A percentile compares a stretch with the other conserved stretches of the same genome.
Conservation (phyloP, 1,139 yeast genomes). For the Kluyveromyces marxianus region DNA sequence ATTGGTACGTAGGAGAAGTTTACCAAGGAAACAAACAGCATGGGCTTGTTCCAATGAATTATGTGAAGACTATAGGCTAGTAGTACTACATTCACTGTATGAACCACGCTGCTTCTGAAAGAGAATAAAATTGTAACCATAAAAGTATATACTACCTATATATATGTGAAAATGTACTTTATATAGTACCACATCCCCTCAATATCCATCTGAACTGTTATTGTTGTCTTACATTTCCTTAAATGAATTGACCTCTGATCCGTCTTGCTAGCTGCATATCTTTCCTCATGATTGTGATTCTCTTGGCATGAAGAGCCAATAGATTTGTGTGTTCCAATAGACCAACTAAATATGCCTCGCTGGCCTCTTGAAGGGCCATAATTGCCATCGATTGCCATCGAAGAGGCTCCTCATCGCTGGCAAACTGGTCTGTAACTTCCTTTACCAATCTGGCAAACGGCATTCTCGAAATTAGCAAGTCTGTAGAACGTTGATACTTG, state of each 20-base stretch:
- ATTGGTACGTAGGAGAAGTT: conserved; percentile 31
- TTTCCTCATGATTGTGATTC: conserved; percentile 91
- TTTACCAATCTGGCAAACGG: conserved; percentile 85
- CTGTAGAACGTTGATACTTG: conserved; percentile 70
- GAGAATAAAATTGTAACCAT: neutral
- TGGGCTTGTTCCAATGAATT: conserved; percentile 28
- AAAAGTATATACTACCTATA: too few relatives aligned
- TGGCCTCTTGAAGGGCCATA: conserved; percentile 84
- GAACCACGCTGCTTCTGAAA: too few relatives aligned
- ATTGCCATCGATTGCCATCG: conserved; percentile 91
- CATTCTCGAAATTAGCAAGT: conserved; percentile 65
- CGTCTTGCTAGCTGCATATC: conserved; percentile 89
- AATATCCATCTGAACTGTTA: neutral
- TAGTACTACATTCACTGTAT: neutral
- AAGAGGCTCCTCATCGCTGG: conserved; percentile 45
- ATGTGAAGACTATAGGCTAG: conserved; percentile 19
- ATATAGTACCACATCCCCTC: neutral
- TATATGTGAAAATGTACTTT: neutral
- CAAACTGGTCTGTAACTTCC: conserved; percentile 69
- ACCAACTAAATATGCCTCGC: conserved; percentile 83
- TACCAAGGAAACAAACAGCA: conserved; percentile 22
- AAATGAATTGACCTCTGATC: conserved; percentile 52
- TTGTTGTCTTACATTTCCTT: neutral
- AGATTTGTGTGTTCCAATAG: conserved; percentile 84
- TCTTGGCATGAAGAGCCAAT: conserved; percentile 86